Base-by-base conservation (phyloP, 352 stramenopile genomes). In the Globisporangium acanthophoron region DNA sequence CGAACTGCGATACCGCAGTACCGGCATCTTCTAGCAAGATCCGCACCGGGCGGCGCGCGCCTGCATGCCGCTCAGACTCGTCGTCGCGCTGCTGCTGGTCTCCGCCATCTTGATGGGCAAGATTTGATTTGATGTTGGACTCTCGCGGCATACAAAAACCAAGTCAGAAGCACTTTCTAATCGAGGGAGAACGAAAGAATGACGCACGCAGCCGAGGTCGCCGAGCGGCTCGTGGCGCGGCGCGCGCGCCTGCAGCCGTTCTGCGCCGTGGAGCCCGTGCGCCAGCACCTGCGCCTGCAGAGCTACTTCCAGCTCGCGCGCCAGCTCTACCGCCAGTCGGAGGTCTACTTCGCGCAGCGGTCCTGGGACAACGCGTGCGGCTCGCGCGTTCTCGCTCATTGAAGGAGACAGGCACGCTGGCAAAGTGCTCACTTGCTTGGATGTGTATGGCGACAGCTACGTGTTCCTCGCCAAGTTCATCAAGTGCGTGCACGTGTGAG, bases 381-480 rank as follows among this genome's bases (percentile, higher is more conserved):
- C 24, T 40, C 4, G 9, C 21, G 2, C 46, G 12, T 13, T 35
- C 24, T 24, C 4, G 18, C 46, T 37, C 62, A 21, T 20, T 46
- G 2, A 57, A 45, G 2, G 8, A 11, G 16, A 39, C 7, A 20
- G 15, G 5, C 16, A 24, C n/a, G 43, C 16, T 48, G 18, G n/a
- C 37, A 41, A 27, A 13, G 41, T 12, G 43, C 43, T 48, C 18
- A 48, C 43, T 21, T 29, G 18, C 13, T 24, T n/a, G 8, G 8
- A 1, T 21, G 13, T 5, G 18, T 27, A 3, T 11, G 18, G 18
- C n/a, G 4, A 20, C 55, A 93, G 84, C n/a, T 93, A 91, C 61
- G 83, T 91, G 43, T 85, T 86, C 53, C 64, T 93, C n/a, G 80
- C 78, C 54, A 82, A 78, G 41, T 89, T 91, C 55, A 87, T 91